Base-by-base conservation (phyloP, 352 stramenopile species). In the Elongisporangium anandrum region DNA sequence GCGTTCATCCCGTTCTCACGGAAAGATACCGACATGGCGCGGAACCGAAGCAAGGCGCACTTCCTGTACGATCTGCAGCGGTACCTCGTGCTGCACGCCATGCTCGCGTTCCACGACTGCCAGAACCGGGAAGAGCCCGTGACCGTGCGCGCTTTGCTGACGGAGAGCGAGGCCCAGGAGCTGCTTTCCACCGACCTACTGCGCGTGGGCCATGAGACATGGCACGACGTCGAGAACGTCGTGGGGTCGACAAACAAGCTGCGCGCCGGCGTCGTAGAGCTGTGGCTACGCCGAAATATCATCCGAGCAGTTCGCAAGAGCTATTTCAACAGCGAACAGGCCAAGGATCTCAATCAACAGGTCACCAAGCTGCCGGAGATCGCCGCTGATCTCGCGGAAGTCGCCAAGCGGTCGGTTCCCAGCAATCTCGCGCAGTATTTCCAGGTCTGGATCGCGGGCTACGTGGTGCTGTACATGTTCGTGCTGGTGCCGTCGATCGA, bases 1-100 rank as follows among this genome's bases (percentile, higher is more conserved):
- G 61, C 70, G n/a, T 80, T 80, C 54, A 63, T 78, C 56, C 73
- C 75, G 53, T 80, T 81, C 50, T 77, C 69, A 0, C 72, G 72
- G 56, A 75, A 77, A 24, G 59, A 55, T 12, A 56, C 64, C 23
- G 68, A 78, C 39, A 56, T 57, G 59, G 53, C 59, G 13, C 66
- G 78, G 57, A 71, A 72, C 53, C 64, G 62, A 41, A 73, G 66
- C 60, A 84, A 84, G 57, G 73, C 66, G n/a, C 67, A 81, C 54
- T 78, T 85, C 45, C 68, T 89, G 51, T 64, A 66, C 20, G 75
- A 87, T 59, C 63, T 89, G 16, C 83, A 85, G 65, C 74, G 79
- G n/a, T 77, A 82, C 48, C 66, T 81, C 55, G 50, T 89, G 41
- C 60, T 79, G 22, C 87, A 87, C 24, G 62, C 83, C 19, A 77